Percentiles rank a stretch among this genome's conserved stretches.
Evolutionary conservation across 1,139 yeast genomes (phyloP).

Genomic region (Geotrichum klebahnii): DNA sequence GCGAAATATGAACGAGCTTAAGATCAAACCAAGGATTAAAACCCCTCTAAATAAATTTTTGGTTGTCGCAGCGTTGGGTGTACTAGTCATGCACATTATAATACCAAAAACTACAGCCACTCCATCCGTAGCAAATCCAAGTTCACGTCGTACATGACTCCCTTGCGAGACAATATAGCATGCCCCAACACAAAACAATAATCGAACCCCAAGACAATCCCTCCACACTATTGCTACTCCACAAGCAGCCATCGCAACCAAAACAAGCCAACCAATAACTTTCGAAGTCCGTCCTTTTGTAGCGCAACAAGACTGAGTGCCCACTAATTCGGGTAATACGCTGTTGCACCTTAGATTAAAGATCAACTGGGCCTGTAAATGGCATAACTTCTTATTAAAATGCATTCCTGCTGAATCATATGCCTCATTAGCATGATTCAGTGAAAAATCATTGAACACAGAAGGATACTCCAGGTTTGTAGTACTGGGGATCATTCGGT

Average conservation of each 20-base stretch:
- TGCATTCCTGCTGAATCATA: slow-evolving; percentile 19
- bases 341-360: slow-evolving; percentile 12
- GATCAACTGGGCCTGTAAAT: slow-evolving; percentile 10
- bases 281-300: not conserved
- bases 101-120: not conserved
- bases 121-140: not conserved
- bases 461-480: not conserved
- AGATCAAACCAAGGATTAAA: not conserved
- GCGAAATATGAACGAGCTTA: not conserved
- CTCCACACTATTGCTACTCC: not conserved
- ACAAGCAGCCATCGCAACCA: not conserved
- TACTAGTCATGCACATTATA: not conserved
- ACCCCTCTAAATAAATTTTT: not conserved
- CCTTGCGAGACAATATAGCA: not conserved
- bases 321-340: not conserved
- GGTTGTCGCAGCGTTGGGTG: not conserved
- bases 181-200: not conserved
- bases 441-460: slow-evolving; percentile 10
- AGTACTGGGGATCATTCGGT: not conserved
- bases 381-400: slow-evolving; percentile 11
- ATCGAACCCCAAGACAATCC: not conserved
- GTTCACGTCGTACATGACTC: slow-evolving; percentile 1
- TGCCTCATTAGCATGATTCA: not conserved
- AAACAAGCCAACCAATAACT: not conserved
- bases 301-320: slow-evolving; percentile 12